Evolutionary conservation across 345 rosid species (phyloP), one percentile per base, ranked within the genome.

Genomic region (Luvunga scandens): DNA sequence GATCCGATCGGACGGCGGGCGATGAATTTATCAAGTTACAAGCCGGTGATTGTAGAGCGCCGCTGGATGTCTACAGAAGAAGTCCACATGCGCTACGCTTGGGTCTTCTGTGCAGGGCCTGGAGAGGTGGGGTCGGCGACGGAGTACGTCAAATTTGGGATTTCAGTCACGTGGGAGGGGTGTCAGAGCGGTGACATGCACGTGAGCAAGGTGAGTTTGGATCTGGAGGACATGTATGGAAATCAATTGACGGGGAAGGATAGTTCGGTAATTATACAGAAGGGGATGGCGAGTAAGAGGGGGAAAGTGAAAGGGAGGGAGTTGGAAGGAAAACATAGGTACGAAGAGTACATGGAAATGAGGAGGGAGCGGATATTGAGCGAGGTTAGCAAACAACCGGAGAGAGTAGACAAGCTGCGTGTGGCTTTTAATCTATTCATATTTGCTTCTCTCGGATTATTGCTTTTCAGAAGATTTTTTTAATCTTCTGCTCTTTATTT

Each of bases 31-130:
- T 93, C 98, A 30, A 91, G 94, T 81, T 79, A 84, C 57, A 84
- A 69, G 48, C 85, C 97, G n/a, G 97, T 94, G 66, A 77, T 77
- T 24, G 91, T 91, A 25, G 83, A 88, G 31, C 76, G 87, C 22
- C 94, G 89, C 83, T 91, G 98, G 97, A 80, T 89, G 22, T 50
- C 56, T 64, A 90, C 81, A 85, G 91, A 95, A 6, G 97, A 90
- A 73, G 87, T 90, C 18, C 89, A 91, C 72, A 90, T 82, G 73
- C 84, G 86, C 34, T 93, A 91, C 72, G 79, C 78, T 28, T 39
- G 82, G 12, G 64, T 88, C 4, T 24, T 91, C 53, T 14, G 39
- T 16, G 89, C 81, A 31, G 64, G 78, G 63, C 50, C 50, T 0
- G 50, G 50, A 42, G 62, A 81, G 69, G 27, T 83, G 86, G 19